Percentiles rank a stretch among this genome's conserved stretches.
These are phyloP conservation scores for Pichia rugopelliculosa DNA, from an alignment of 805 yeast genomes.

Conservation along the genomic window DNA sequence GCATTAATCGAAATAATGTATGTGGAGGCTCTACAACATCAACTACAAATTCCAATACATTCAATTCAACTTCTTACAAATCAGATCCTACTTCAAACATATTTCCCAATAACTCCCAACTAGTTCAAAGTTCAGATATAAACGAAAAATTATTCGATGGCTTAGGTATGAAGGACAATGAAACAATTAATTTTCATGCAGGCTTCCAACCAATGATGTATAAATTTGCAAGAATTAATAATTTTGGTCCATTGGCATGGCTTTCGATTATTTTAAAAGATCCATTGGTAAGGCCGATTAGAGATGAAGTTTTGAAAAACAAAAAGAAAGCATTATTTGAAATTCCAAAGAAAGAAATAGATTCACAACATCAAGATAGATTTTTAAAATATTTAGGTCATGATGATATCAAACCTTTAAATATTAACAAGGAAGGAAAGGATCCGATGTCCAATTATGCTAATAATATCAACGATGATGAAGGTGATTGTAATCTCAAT, in stretches of 20 bases:
- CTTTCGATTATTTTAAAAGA: slow-evolving; percentile 42
- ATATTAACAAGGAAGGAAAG: not conserved
- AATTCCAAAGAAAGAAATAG: slow-evolving; percentile 7
- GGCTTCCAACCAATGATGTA: slow-evolving; percentile 38
- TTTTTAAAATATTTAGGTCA: slow-evolving; percentile 32
- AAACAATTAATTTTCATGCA: slow-evolving; percentile 34
- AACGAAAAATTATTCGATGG: not conserved
- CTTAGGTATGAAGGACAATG: slow-evolving; percentile 24
- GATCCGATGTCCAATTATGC: not conserved
- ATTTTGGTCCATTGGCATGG: slow-evolving; percentile 50
- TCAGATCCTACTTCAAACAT: too few relatives aligned
- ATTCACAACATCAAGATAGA: slow-evolving; percentile 24
- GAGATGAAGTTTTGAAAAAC: slow-evolving; percentile 23
- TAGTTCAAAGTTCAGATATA: too few relatives aligned
- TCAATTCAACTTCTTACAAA: not conserved
- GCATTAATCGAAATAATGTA: not conserved
- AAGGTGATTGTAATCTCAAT: not conserved
- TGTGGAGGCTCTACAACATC: not conserved
- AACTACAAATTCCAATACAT: not conserved
- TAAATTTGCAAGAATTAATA: slow-evolving; percentile 34
- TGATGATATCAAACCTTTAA: slow-evolving; percentile 30
- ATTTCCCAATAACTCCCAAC: too few relatives aligned
- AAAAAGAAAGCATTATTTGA: slow-evolving; percentile 13
- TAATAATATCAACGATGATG: too few relatives aligned
- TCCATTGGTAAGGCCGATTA: slow-evolving; percentile 30